Conservation (phyloP, 2,329 filamentous ascomycete species). For the Tolypocladium tundrense region DNA sequence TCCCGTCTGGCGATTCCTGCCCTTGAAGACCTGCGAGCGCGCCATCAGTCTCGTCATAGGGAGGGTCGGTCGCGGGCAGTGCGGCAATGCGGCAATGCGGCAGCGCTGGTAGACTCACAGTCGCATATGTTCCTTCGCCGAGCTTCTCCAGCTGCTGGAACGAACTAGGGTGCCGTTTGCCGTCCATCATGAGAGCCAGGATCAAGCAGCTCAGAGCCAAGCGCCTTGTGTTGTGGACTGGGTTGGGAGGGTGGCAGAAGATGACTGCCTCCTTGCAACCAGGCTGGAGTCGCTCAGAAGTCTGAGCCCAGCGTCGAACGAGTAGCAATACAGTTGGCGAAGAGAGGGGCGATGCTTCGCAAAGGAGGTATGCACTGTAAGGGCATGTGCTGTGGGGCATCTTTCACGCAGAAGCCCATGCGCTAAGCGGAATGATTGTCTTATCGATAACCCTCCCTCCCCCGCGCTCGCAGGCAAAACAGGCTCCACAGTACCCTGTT, state of each 20-base stretch:
- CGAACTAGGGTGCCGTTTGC: constrained; percentile 84
- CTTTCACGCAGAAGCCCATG: neutral
- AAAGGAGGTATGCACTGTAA: constrained; percentile 1
- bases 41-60: constrained; percentile 6
- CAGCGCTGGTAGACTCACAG: constrained; percentile 45
- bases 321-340: neutral
- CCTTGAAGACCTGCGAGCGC: constrained; percentile 77
- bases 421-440: neutral
- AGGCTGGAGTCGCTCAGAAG: neutral
- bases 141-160: constrained; percentile 99
- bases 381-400: neutral
- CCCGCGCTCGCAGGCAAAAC: neutral
- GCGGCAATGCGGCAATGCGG: no score
- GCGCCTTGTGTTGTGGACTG: neutral
- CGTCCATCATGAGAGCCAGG: constrained; percentile 57
- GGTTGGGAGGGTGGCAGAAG: neutral
- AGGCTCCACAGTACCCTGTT: neutral
- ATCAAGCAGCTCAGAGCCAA: neutral
- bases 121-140: constrained; percentile 97
- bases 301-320: neutral
- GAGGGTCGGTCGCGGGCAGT: neutral
- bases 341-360: constrained; percentile 2
- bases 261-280: neutral
- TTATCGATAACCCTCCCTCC: neutral
- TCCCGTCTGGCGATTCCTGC: constrained; percentile 91